phyloP scores from a whole-genome alignment of 1,284 basidiomycete species.

The Trichosporon sp. region DNA sequence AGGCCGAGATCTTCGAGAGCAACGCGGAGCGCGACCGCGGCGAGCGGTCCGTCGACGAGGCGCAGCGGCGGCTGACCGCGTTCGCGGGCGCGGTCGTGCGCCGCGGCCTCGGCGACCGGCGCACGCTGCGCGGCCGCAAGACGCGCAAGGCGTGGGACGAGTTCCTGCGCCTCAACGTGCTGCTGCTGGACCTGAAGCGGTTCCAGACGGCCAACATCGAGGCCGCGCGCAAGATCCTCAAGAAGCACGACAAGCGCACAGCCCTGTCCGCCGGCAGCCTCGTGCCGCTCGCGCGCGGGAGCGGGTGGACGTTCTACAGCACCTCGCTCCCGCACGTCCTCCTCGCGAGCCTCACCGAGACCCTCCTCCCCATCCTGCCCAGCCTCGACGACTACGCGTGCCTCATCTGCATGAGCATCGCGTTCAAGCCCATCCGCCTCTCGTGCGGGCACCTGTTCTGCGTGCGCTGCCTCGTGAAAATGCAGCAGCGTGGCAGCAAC shows the following conservation, averaged over 20 bases:
- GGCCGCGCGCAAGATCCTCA: slow-evolving; percentile 83
- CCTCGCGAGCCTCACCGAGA: slow-evolving; percentile 79
- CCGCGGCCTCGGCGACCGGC: slow-evolving; percentile 58
- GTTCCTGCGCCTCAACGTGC: slow-evolving; percentile 75
- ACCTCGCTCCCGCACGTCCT: slow-evolving; percentile 70
- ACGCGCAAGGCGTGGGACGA: slow-evolving; percentile 66
- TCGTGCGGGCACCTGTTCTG: slow-evolving; percentile 88
- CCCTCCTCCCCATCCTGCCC: slow-evolving; percentile 62
- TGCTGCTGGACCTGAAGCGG: slow-evolving; percentile 82
- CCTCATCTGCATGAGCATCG: slow-evolving; percentile 71
- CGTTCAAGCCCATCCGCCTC: slow-evolving; percentile 83
- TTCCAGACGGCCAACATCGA: slow-evolving; percentile 83
- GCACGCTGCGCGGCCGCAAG: slow-evolving; percentile 61
- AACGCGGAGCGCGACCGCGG: slow-evolving; percentile 67
- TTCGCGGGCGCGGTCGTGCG: slow-evolving; percentile 68
- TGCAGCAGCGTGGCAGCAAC: slow-evolving; percentile 76
- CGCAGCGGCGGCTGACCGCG: slow-evolving; percentile 63
- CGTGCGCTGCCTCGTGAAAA: slow-evolving; percentile 84
- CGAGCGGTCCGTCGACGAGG: slow-evolving; percentile 67
- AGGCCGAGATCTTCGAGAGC: slow-evolving; percentile 81
- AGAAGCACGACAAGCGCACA: slow-evolving; percentile 86
- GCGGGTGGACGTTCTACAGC: slow-evolving; percentile 51
- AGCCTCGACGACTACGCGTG: slow-evolving; percentile 64
- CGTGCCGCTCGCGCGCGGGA: slow-evolving; percentile 16
- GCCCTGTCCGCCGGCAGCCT: slow-evolving; percentile 53